Evolutionary conservation across 1,139 yeast species (phyloP).

Genomic region (Saccharomycopsis phalli): DNA sequence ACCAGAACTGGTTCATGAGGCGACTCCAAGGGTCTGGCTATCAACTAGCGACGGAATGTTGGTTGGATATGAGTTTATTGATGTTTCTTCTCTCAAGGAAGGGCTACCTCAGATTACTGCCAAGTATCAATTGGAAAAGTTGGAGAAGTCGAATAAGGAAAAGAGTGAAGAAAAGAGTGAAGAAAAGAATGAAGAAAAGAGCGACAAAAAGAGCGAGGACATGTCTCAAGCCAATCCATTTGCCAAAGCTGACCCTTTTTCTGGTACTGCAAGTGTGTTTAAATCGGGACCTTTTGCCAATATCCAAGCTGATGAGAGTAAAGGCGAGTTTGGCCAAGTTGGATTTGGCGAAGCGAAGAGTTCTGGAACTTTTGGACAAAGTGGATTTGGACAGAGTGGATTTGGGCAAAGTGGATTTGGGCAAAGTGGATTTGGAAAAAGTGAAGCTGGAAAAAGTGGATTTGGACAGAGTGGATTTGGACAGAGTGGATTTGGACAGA

Average conservation of each 20-base stretch:
- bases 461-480: too few relatives aligned
- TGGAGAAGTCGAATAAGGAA: not conserved
- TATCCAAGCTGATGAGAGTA: too few relatives aligned
- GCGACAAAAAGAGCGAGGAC: not conserved
- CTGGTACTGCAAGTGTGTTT: too few relatives aligned
- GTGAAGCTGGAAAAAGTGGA: too few relatives aligned
- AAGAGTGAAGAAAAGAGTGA: not conserved
- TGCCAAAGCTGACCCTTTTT: not conserved
- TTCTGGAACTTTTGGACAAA: too few relatives aligned
- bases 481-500: too few relatives aligned
- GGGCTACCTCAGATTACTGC: not conserved
- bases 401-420: too few relatives aligned
- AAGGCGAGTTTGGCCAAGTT: too few relatives aligned
- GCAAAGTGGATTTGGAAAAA: too few relatives aligned
- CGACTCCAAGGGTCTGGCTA: constrained; percentile 11
- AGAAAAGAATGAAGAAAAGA: not conserved
- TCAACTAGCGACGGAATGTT: constrained; percentile 10
- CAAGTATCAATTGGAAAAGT: constrained; percentile 3
- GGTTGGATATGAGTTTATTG: constrained; percentile 10
- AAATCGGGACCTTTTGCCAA: too few relatives aligned
- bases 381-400: too few relatives aligned
- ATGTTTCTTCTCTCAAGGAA: constrained; percentile 8
- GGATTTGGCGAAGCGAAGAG: too few relatives aligned
- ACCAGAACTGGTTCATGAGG: constrained; percentile 6
- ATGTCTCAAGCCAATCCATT: not conserved